A percentile compares a stretch with the other conserved stretches of the same genome.
phyloP scores from a whole-genome alignment of 352 stramenopile genomes.

The Globisporangium polare region DNA sequence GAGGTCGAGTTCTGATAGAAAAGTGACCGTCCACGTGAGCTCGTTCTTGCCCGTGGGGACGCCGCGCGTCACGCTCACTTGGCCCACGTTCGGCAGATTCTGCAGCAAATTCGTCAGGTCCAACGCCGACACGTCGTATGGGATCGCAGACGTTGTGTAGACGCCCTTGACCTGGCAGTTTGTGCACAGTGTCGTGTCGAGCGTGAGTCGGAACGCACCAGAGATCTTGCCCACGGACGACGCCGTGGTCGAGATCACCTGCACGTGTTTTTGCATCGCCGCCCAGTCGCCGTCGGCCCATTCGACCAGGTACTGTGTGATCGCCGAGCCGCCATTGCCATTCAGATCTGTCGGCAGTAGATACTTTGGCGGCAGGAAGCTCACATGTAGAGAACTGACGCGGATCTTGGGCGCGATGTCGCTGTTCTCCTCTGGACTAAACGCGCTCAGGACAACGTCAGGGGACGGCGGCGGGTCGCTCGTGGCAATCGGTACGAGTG shows the following conservation, averaged over 20 bases:
- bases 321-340: conserved; percentile 75
- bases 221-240: conserved; percentile 28
- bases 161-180: conserved; percentile 67
- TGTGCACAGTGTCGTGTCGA: conserved; percentile 82
- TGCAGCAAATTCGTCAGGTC: conserved; percentile 82
- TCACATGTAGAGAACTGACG: conserved; percentile 84
- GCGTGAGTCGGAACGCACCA: conserved; percentile 73
- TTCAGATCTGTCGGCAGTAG: conserved; percentile 53
- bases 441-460: conserved; percentile 41
- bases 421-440: conserved; percentile 39
- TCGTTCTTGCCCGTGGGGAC: conserved; percentile 43
- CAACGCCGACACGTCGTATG: conserved; percentile 45
- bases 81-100: conserved; percentile 93
- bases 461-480: conserved; percentile 83
- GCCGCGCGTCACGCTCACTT: conserved; percentile 70
- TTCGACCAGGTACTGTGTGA: conserved; percentile 92
- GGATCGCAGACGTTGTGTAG: conserved; percentile 70
- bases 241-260: conserved; percentile 58
- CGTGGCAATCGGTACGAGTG: conserved; percentile 80
- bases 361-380: conserved; percentile 67
- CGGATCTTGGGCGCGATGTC: conserved; percentile 29
- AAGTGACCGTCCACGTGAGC: conserved; percentile 80
- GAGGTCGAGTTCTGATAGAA: conserved; percentile 55
- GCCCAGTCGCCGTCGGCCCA: conserved; percentile 87
- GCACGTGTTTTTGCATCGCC: conserved; percentile 50